Evolutionary conservation across 805 yeast genomes (phyloP), one percentile per base, ranked within the genome.

Genomic region (Brettanomyces naardenensis): DNA sequence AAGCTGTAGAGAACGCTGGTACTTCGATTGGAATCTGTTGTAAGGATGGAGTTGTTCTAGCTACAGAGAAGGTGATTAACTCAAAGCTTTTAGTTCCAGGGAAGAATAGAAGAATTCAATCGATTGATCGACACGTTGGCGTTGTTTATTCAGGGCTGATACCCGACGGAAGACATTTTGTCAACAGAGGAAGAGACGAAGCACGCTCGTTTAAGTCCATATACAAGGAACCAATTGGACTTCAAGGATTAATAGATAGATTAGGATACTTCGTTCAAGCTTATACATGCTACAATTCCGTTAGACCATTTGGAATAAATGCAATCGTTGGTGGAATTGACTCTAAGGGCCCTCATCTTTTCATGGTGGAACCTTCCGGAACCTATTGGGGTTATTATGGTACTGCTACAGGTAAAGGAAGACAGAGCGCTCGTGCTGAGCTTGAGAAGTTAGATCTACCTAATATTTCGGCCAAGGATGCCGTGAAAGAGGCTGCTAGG

Each of bases 321-420:
- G 78, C 95, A 9, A 89, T 92, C 45, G 73, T 92, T 33, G 98
- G 97, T 37, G 98, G 98, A 47, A 76, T 85, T 35, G 97, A 90
- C 58, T 80, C 76, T 31, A 75, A 83, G 43, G 97, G 97, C 10
- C 47, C 62, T 19, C 97, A 90, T 59, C 72, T 92, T 51, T 90
- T 82, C 65, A 92, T 90, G 97, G 71, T 92, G 42, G 99, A 92
- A 60, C 98, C 99, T 51, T 84, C 94, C 59, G 99, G 99, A 44
- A 69, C 87, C 1, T 87, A 80, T 56, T 94, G 98, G 97, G 99
- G 99, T 36, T 92, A 92, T 64, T 71, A 75, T 39, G 98, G 96
- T 44, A 95, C 96, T 28, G 98, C 99, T 14, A 78, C 97, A 4
- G 99, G 99, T 46, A 92, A 90, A 61, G 99, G 99, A 34, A 78